Evolutionary conservation across 2,329 filamentous ascomycete species (phyloP), one percentile per base, ranked within the genome.

Genomic region (Pseudogymnoascus sp.): DNA sequence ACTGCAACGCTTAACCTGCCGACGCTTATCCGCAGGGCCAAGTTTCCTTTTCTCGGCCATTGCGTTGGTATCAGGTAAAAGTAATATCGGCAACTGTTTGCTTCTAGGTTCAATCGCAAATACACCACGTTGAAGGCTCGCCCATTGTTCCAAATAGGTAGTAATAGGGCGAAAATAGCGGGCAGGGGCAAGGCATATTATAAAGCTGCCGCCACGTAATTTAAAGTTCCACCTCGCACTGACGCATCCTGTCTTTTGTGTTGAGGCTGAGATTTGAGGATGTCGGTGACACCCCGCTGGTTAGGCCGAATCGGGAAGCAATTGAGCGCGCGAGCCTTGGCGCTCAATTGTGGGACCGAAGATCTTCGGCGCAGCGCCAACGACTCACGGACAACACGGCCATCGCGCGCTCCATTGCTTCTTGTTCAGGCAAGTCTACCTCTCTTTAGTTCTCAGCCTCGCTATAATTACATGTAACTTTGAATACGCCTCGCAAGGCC

Each of bases 11-110:
- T 63, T 69, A 7, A 62, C 60, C 12, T 62, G 31, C 14, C 25
- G 21, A 38, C 66, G 35, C 47, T 63, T 63, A 60, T 68, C 67
- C 4, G 65, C 62, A 28, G 67, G 67, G 4, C 66, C 66, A 14
- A 67, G 60, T 33, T 42, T 61, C 40, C 37, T 35, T 56, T 31
- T 50, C 18, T 31, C 60, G 0, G 28, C 0, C 47, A 56, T 56
- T 33, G n/a, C 47, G n/a, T 18, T 56, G n/a, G 47, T 28, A 18
- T 33, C n/a, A 33, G 47, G 47, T 18, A 18, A 31, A 56, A 18
- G 47, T 56, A 56, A 33, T 56, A 18, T 18, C 10, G 47, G 28
- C n/a, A 33, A n/a, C 28, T 16, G 28, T 56, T 33, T 33, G 47
- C n/a, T 33, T 33, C 11, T 7, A 25, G 47, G 47, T 12, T 16